A percentile compares a stretch with the other conserved stretches of the same genome.
Conservation (phyloP, 2,329 filamentous ascomycete species). For the Ascochyta pisi region DNA sequence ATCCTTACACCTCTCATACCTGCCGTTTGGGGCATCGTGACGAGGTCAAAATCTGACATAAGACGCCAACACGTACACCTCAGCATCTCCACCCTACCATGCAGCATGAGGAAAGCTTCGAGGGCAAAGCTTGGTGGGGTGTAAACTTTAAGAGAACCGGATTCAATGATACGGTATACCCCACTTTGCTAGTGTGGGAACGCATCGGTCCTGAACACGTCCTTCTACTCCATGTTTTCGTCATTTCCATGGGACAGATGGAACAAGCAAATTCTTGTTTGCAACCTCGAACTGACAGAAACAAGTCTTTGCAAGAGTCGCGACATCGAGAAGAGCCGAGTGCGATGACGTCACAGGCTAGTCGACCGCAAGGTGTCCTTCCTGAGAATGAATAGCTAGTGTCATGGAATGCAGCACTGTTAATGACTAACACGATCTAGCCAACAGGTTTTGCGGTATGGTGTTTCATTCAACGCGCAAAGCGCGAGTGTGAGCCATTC, state of each 20-base stretch:
- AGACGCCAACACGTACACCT: neutral
- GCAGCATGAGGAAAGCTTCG: neutral
- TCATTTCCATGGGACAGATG: neutral
- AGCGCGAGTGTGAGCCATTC: neutral
- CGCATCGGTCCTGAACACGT: neutral
- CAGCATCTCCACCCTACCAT: neutral
- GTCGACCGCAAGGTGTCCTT: neutral
- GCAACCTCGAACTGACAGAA: too few relatives aligned
- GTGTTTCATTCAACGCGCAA: neutral
- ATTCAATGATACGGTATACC: neutral
- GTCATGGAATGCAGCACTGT: too few relatives aligned
- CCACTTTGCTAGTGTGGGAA: slow-evolving; percentile 4
- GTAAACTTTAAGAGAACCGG: neutral
- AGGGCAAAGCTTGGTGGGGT: slow-evolving; percentile 4
- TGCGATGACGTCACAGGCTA: neutral
- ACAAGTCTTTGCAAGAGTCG: too few relatives aligned
- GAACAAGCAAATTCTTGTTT: too few relatives aligned
- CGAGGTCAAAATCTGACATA: neutral
- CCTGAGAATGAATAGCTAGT: neutral
- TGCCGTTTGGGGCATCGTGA: neutral
- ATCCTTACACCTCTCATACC: neutral
- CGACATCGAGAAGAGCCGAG: neutral
- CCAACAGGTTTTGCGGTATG: neutral
- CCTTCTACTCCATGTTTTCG: too few relatives aligned
- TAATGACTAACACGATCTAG: too few relatives aligned